These are phyloP conservation scores for Ramaria rubella DNA, from an alignment of 768 basidiomycete species.

Conservation along the genomic window DNA sequence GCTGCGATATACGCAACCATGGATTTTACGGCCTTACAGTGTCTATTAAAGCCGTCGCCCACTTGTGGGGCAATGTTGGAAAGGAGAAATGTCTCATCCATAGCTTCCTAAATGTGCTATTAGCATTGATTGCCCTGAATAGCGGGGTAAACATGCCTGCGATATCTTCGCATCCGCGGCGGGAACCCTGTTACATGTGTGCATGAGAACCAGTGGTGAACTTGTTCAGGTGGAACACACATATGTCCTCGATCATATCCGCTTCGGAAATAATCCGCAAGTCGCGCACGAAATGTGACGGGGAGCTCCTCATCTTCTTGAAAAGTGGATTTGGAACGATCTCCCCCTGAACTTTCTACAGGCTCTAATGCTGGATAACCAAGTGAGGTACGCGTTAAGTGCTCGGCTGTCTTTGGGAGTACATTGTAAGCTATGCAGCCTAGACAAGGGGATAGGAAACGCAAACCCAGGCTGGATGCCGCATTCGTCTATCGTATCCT, in stretches of 20 bases:
- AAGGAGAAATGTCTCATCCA: conserved; percentile 93
- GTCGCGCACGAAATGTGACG: conserved; percentile 64
- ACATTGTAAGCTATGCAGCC: not conserved
- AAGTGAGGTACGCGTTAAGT: conserved; percentile 75
- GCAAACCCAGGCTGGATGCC: conserved; percentile 91
- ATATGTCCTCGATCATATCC: conserved; percentile 98
- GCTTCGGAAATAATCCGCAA: conserved; percentile 87
- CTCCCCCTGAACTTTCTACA: conserved; percentile 41
- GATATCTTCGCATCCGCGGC: conserved; percentile 93
- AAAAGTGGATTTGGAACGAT: conserved; percentile 74
- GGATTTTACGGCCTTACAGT: conserved; percentile 66
- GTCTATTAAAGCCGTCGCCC: conserved; percentile 93
- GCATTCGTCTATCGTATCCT: conserved; percentile 82
- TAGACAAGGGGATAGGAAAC: not conserved
- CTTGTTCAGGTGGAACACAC: conserved; percentile 37
- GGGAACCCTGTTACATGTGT: conserved; percentile 61
- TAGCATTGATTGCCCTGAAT: not conserved
- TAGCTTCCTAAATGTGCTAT: conserved; percentile 53
- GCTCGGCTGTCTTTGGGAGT: conserved; percentile 77
- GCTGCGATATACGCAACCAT: not conserved
- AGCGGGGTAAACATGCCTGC: conserved; percentile 41
- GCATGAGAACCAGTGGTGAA: not conserved
- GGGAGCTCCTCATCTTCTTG: conserved; percentile 79
- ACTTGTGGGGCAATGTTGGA: conserved; percentile 98
- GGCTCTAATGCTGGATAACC: conserved; percentile 32